phyloP scores from a whole-genome alignment of 768 basidiomycete species.

The Suillus discolor region DNA sequence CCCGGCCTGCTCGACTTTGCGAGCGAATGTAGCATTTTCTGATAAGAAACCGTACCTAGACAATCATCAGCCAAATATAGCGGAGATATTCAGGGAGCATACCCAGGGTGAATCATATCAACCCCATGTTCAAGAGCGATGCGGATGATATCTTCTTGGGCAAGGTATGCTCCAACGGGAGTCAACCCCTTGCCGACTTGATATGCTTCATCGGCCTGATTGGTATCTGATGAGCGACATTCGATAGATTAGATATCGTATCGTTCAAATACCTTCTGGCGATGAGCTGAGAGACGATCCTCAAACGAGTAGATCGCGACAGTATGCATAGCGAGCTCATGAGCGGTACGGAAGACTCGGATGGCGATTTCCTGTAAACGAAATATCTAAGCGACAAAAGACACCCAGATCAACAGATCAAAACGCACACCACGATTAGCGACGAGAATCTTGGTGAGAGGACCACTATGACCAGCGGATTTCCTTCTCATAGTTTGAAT shows the following conservation, averaged over 20 bases:
- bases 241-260: constrained; percentile 26
- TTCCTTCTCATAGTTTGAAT: constrained; percentile 91
- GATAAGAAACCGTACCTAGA: constrained; percentile 94
- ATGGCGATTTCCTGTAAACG: constrained; percentile 93
- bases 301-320: constrained; percentile 98
- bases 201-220: constrained; percentile 95
- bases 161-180: constrained; percentile 95
- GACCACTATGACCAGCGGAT: constrained; percentile 87
- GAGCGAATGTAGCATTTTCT: constrained; percentile 96
- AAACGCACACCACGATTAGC: constrained; percentile 85
- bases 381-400: constrained; percentile 8
- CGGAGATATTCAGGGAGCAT: constrained; percentile 20
- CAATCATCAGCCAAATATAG: constrained; percentile 12
- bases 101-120: constrained; percentile 99
- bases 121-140: constrained; percentile 98
- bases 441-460: constrained; percentile 88
- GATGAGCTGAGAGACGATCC: constrained; percentile 95
- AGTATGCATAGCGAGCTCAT: constrained; percentile 98
- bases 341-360: constrained; percentile 96
- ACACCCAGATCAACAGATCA: constrained; percentile 12
- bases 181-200: constrained; percentile 96
- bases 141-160: constrained; percentile 96
- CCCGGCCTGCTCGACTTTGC: constrained; percentile 97
- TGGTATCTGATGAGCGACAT: constrained; percentile 19
- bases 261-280: constrained; percentile 77